Evolutionary conservation across 2,329 filamentous ascomycete species (phyloP).

Genomic region (Apiospora phragmitis): DNA sequence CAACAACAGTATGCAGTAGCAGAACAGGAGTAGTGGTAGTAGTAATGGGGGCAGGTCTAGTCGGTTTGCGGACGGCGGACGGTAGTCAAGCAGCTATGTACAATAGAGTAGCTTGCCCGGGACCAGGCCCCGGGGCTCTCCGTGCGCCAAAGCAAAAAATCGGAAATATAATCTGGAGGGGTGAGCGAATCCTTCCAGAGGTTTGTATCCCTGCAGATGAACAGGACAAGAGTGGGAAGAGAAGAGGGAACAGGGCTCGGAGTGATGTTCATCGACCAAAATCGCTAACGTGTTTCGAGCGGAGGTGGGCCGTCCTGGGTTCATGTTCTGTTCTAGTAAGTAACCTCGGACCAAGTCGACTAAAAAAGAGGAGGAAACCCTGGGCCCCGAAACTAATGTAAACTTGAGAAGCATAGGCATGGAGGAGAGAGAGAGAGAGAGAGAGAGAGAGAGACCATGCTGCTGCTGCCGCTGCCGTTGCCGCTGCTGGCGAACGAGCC

Average conservation of each 20-base stretch:
- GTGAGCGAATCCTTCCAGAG: slow-evolving; percentile 30
- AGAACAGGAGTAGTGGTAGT: neutral
- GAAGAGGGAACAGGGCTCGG: slow-evolving; percentile 39
- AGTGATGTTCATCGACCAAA: slow-evolving; percentile 31
- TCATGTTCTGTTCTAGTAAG: slow-evolving; percentile 10
- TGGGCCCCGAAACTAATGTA: slow-evolving; percentile 21
- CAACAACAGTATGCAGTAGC: neutral
- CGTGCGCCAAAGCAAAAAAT: slow-evolving; percentile 46
- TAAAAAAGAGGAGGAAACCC: slow-evolving; percentile 24
- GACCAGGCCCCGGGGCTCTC: slow-evolving; percentile 40
- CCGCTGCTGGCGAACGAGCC: slow-evolving; percentile 14
- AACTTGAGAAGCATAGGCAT: neutral
- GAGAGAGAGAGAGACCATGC: too few species aligned
- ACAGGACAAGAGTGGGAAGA: neutral
- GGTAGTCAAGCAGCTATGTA: slow-evolving; percentile 9
- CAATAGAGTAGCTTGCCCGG: slow-evolving; percentile 16
- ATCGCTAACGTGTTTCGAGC: slow-evolving; percentile 35
- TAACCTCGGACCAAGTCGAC: slow-evolving; percentile 26
- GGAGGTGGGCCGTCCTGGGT: slow-evolving; percentile 26
- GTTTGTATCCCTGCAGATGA: slow-evolving; percentile 36
- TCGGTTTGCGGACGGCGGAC: slow-evolving; percentile 9
- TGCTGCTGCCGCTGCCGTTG: neutral
- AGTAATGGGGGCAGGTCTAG: slow-evolving; percentile 9
- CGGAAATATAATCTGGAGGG: slow-evolving; percentile 51
- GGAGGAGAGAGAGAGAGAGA: too few species aligned